Evolutionary conservation across 495 filamentous ascomycete genomes (phyloP).

Genomic region (Staphylotrichum longicolle): DNA sequence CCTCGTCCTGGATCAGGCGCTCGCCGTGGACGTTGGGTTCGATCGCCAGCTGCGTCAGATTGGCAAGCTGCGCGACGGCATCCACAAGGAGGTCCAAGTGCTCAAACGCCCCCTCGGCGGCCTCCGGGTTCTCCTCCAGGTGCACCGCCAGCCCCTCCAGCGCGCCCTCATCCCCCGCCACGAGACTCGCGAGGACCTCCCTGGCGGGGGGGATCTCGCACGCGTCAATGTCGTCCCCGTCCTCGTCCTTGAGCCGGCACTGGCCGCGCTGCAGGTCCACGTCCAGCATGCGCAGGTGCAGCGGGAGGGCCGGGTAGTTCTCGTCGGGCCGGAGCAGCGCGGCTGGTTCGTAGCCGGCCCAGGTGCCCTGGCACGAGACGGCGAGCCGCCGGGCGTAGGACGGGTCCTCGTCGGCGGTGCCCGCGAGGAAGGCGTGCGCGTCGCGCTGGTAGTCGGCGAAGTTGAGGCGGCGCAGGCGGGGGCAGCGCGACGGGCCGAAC

Average conservation of each 20-base stretch:
- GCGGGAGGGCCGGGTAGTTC: background rate
- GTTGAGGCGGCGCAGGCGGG: background rate
- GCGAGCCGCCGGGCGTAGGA: background rate
- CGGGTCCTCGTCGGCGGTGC: background rate
- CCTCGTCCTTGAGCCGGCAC: background rate
- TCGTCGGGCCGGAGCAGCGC: background rate
- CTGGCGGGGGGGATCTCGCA: background rate
- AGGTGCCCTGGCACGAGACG: background rate
- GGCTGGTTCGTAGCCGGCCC: background rate
- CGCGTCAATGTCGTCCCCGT: background rate
- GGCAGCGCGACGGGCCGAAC: background rate
- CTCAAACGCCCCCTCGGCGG: background rate
- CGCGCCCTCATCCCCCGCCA: background rate
- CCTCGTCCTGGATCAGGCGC: background rate
- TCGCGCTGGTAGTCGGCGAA: background rate
- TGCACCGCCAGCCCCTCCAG: conserved; percentile 7
- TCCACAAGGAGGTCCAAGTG: background rate
- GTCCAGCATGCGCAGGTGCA: conserved; percentile 2
- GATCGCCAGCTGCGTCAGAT: conserved; percentile 4
- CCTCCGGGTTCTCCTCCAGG: background rate
- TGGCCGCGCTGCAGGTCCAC: background rate
- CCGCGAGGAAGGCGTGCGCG: background rate
- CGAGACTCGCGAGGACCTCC: background rate
- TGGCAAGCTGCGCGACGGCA: background rate
- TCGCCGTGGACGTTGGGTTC: background rate